Base-by-base conservation (phyloP, 2,329 filamentous ascomycete species). In the Calonectria pauciramosa region DNA sequence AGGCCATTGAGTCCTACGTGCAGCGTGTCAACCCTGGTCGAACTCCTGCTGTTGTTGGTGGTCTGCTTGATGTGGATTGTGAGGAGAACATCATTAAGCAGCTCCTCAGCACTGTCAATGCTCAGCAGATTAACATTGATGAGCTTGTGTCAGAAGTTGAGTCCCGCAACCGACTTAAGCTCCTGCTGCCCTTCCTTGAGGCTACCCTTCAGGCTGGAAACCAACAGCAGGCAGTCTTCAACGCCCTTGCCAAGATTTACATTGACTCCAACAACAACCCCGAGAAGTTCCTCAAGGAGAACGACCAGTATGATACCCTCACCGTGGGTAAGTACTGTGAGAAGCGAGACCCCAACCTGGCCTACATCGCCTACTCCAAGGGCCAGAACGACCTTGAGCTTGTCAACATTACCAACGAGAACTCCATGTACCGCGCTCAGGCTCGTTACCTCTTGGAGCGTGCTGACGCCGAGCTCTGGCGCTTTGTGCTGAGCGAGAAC, bases 341-440 rank as follows among this genome's bases (percentile, higher is more conserved):
- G 89, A 99, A 99, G 91, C 94, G 97, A 41, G 97, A 99, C 82
- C 97, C 97, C 76, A 98, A 98, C 84, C 89, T 99, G 70, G 96
- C 95, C 4, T 98, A 94, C 86, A 98, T 99, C 83, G 95, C 96
- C 76, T 99, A 98, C 86, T 91, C 93, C 81, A 99, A 99, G 89
- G 97, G 97, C 26, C 95, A 98, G 86, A 99, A 99, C 79, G 97
- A 99, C 82, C 88, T 99, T 38, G 97, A 99, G 87, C 91, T 99
- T 71, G 96, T 99, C 86, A 97, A 94, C 85, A 96, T 99, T 83
- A 99, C 97, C 82, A 99, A 99, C 81, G 97, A 99, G 87, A 99
- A 99, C 87, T 93, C 95, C n/a, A 99, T 99, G 97, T 99, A 98
- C 91, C 94, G 96, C 82, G 95, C 95, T n/a, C 97, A 99, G 86